Conservation (phyloP, 2,329 filamentous ascomycete genomes). For the Biscogniauxia sp. region DNA sequence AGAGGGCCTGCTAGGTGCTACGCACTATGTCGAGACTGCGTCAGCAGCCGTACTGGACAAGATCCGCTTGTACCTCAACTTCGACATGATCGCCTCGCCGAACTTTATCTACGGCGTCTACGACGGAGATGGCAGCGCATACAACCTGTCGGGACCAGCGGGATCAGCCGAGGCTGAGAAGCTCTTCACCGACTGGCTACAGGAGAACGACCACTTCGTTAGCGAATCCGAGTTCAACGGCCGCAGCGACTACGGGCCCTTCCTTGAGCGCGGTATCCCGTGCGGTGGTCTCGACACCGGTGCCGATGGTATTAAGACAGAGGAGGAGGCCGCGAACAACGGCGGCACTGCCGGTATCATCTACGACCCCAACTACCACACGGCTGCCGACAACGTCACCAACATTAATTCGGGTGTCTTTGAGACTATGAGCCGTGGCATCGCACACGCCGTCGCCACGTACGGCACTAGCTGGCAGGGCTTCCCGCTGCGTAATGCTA, state of each 20-base stretch:
- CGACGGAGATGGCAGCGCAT: conserved; percentile 55
- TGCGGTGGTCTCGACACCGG: conserved; percentile 59
- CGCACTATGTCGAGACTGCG: conserved; percentile 50
- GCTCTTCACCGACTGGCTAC: conserved; percentile 51
- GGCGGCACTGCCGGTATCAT: conserved; percentile 53
- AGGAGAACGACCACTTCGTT: conserved; percentile 43
- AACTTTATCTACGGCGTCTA: conserved; percentile 49
- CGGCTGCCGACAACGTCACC: conserved; percentile 47
- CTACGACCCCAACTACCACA: conserved; percentile 58
- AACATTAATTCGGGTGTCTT: conserved; percentile 55
- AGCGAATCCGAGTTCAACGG: conserved; percentile 63
- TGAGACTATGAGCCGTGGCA: conserved; percentile 53
- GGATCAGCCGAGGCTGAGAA: conserved; percentile 55
- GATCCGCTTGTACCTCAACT: conserved; percentile 60
- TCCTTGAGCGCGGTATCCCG: conserved; percentile 54
- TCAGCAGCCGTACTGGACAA: conserved; percentile 49
- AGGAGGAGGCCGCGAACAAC: conserved; percentile 48
- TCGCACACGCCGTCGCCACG: conserved; percentile 51
- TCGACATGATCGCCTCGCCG: conserved; percentile 58
- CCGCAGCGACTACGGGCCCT: conserved; percentile 58
- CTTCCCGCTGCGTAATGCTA: conserved; percentile 34
- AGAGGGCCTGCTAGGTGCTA: conserved; percentile 59
- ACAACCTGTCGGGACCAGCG: conserved; percentile 50
- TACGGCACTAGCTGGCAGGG: conserved; percentile 47
- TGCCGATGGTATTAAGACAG: conserved; percentile 57